phyloP scores from a whole-genome alignment of 2,329 filamentous ascomycete genomes.

The Xylariaceae sp. region DNA sequence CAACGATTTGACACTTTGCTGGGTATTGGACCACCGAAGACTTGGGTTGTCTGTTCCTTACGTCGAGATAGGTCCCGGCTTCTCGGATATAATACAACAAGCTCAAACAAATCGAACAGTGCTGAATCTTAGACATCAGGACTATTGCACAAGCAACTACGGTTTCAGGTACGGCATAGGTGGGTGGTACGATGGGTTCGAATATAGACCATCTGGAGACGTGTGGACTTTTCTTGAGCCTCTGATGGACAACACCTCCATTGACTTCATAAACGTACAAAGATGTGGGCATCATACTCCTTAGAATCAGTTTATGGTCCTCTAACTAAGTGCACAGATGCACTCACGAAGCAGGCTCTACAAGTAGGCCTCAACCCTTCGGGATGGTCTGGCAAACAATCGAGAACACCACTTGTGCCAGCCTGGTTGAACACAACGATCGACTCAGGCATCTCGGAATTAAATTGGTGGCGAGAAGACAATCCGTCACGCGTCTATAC shows the following conservation, averaged over 20 bases:
- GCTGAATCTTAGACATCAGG: too few species aligned
- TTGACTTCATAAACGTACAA: background rate
- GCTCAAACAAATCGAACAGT: too few species aligned
- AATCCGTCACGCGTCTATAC: too few species aligned
- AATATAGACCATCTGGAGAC: background rate
- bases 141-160: background rate
- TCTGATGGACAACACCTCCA: background rate
- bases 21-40: conserved; percentile 4
- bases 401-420: background rate
- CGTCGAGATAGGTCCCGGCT: background rate
- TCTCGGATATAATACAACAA: background rate
- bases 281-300: background rate
- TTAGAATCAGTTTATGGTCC: background rate
- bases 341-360: background rate
- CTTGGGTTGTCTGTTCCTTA: background rate
- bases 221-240: background rate
- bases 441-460: too few species aligned
- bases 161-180: background rate
- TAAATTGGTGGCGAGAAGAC: too few species aligned
- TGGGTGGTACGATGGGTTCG: background rate
- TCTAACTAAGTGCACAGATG: background rate
- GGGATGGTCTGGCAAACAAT: background rate
- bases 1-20: conserved; percentile 4
- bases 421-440: too few species aligned
- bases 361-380: background rate